phyloP scores from a whole-genome alignment of 495 filamentous ascomycete species.

The Neurospora africana region DNA sequence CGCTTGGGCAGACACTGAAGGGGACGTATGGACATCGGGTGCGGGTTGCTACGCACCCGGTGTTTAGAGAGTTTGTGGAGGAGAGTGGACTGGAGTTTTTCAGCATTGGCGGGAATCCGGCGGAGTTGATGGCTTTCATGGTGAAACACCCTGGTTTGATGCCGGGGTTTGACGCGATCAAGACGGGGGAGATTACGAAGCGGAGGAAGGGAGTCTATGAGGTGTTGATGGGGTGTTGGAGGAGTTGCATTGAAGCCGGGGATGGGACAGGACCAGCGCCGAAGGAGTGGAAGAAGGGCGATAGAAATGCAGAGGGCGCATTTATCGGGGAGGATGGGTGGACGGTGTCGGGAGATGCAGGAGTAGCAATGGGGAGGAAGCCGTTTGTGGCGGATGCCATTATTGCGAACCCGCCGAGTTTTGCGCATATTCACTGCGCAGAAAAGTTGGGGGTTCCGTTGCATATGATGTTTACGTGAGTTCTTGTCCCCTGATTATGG shows the following conservation, averaged over 20 bases:
- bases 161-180: slow-evolving; percentile 52
- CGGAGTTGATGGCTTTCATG: slow-evolving; percentile 73
- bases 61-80: slow-evolving; percentile 58
- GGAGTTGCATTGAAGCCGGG: slow-evolving; percentile 47
- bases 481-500: background rate
- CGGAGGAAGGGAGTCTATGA: slow-evolving; percentile 50
- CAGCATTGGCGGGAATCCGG: slow-evolving; percentile 59
- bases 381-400: slow-evolving; percentile 63
- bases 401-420: slow-evolving; percentile 58
- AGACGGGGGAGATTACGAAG: slow-evolving; percentile 51
- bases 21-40: slow-evolving; percentile 60
- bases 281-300: background rate
- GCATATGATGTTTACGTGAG: slow-evolving; percentile 52
- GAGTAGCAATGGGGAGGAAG: slow-evolving; percentile 15
- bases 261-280: slow-evolving; percentile 20
- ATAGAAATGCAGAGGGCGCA: background rate
- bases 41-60: slow-evolving; percentile 57
- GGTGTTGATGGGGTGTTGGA: slow-evolving; percentile 53
- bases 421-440: slow-evolving; percentile 56
- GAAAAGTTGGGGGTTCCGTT: slow-evolving; percentile 54
- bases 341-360: slow-evolving; percentile 4
- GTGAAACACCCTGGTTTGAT: slow-evolving; percentile 69
- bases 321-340: background rate
- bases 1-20: slow-evolving; percentile 57
- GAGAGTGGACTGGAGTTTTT: slow-evolving; percentile 61